These are phyloP conservation scores for Arabidopsis arenosa DNA, from an alignment of 345 rosid species.

Conservation along the genomic window DNA sequence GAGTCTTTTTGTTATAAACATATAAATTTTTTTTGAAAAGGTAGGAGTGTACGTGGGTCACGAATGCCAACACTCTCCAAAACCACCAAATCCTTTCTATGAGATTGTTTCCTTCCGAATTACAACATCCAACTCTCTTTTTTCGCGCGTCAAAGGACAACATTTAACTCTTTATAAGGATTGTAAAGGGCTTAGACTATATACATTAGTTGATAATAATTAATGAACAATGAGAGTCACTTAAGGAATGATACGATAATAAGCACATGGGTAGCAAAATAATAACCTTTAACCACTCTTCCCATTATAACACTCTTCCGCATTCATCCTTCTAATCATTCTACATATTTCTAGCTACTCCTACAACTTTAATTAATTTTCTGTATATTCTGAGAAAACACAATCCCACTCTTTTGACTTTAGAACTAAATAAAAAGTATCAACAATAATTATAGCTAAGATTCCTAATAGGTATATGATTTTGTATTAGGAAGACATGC, in stretches of 20 bases:
- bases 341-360: neutral
- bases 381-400: neutral
- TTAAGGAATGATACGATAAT: constrained; percentile 19
- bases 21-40: no score
- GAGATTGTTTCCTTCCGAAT: neutral
- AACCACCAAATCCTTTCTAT: neutral
- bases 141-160: neutral
- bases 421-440: neutral
- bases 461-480: no score
- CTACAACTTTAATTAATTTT: neutral
- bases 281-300: constrained; percentile 27
- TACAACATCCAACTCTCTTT: neutral
- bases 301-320: constrained; percentile 18
- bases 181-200: no score
- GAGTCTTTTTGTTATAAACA: no score
- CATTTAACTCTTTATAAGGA: neutral
- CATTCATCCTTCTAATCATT: constrained; percentile 23
- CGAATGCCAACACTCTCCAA: constrained; percentile 30
- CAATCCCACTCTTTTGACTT: constrained; percentile 4
- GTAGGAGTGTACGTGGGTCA: no score
- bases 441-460: neutral
- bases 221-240: no score
- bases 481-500: neutral
- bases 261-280: constrained; percentile 35
- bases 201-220: neutral